Evolutionary conservation across 306 rosid genomes (phyloP).

Genomic region (Cicer bijugum): DNA sequence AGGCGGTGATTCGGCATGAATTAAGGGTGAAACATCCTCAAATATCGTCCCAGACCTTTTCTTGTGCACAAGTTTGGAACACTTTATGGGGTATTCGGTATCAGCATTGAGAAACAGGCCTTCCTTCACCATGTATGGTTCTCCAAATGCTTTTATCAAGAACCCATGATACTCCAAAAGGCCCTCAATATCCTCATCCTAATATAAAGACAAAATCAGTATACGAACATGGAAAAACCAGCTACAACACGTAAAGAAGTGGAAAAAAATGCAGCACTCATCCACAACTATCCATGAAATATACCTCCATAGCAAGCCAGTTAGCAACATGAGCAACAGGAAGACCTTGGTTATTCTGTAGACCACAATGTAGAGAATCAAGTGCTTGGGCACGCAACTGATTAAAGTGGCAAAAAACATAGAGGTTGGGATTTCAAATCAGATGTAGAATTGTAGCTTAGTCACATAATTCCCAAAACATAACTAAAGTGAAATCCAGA

Average conservation of each 20-base stretch:
- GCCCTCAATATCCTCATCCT: slow-evolving; percentile 83
- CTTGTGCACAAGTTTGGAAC: slow-evolving; percentile 78
- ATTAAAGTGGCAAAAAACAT: slow-evolving; percentile 45
- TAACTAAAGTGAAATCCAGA: slow-evolving; percentile 37
- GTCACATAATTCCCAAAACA: slow-evolving; percentile 30
- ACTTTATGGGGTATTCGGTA: slow-evolving; percentile 80
- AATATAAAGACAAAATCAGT: slow-evolving; percentile 46
- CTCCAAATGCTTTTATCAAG: slow-evolving; percentile 67
- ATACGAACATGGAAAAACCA: slow-evolving; percentile 36
- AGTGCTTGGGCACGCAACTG: slow-evolving; percentile 95
- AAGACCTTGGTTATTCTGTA: slow-evolving; percentile 87
- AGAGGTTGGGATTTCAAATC: slow-evolving; percentile 33
- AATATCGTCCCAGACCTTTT: slow-evolving; percentile 72
- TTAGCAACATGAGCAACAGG: slow-evolving; percentile 74
- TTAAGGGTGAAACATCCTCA: slow-evolving; percentile 60
- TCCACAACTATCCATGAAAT: slow-evolving; percentile 42
- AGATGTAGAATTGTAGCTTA: slow-evolving; percentile 27
- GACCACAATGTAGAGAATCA: slow-evolving; percentile 89
- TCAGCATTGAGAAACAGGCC: slow-evolving; percentile 77
- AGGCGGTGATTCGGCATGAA: slow-evolving; percentile 46
- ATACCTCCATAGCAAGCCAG: slow-evolving; percentile 98
- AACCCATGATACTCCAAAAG: slow-evolving; percentile 88
- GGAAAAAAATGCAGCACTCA: slow-evolving; percentile 34
- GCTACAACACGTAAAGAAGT: neutral
- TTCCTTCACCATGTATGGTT: slow-evolving; percentile 86